Percentiles rank a stretch among this genome's conserved stretches.
These are phyloP conservation scores for Jackrogersella minutella DNA, from an alignment of 495 filamentous ascomycete species.

Conservation along the genomic window DNA sequence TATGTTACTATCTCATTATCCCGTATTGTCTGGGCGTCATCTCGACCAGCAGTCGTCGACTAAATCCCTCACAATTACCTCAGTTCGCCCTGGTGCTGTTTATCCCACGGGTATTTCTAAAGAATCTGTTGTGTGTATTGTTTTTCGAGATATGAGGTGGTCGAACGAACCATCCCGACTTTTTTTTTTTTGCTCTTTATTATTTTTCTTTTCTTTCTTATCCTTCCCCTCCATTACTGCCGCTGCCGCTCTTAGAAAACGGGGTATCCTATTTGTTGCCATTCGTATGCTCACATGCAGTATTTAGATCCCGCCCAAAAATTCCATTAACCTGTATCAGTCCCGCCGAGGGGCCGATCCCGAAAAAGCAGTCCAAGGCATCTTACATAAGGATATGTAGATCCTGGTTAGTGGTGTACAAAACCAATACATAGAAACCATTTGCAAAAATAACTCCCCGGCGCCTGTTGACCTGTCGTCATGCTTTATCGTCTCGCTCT, in stretches of 20 bases:
- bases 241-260: slow-evolving; percentile 7
- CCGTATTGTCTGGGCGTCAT: neutral
- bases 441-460: slow-evolving; percentile 20
- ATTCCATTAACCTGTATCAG: slow-evolving; percentile 14
- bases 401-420: slow-evolving; percentile 12
- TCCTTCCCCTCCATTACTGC: slow-evolving; percentile 12
- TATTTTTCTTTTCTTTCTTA: no score
- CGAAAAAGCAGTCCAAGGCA: slow-evolving; percentile 3
- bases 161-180: neutral
- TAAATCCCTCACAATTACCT: slow-evolving; percentile 6
- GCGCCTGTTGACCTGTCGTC: slow-evolving; percentile 39
- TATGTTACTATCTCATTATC: neutral
- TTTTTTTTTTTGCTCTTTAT: no score
- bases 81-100: neutral
- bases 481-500: slow-evolving; percentile 33
- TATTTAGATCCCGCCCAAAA: no score
- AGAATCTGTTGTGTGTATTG: neutral
- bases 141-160: neutral
- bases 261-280: slow-evolving; percentile 23
- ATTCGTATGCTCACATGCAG: slow-evolving; percentile 28
- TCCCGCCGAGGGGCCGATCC: slow-evolving; percentile 9
- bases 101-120: neutral
- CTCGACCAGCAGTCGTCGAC: neutral
- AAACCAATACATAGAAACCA: neutral
- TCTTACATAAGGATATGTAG: no score